Base-by-base conservation (phyloP, 2,329 filamentous ascomycete species). In the Tolypocladium paradoxum region DNA sequence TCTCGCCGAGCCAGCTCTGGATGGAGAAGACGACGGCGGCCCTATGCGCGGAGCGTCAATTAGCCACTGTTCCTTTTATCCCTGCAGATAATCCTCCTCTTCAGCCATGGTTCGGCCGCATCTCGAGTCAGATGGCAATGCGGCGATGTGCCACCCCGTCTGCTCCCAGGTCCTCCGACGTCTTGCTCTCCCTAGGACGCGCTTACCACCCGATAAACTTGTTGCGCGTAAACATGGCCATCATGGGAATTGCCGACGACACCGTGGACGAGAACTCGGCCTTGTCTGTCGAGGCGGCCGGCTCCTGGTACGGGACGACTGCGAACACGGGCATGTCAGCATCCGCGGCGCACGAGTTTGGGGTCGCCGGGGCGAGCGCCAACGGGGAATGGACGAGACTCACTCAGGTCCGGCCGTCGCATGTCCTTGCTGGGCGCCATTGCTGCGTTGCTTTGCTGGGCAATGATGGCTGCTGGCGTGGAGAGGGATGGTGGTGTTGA, bases 171-270 rank as follows among this genome's bases (percentile, higher is more conserved):
- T 7, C 8, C 2, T 6, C 11, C 18, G 14, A 7, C 27, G 2
- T 12, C 24, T 20, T 20, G 27, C 24, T 20, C 43, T 12, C 3
- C 14, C 27, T 2, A 20, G 27, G 24, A 5, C 27, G 27, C 27
- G 18, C 74, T 56, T 70, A 82, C 80, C 82, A 85, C 65, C 82
- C 82, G 54, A 85, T 73, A 64, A 81, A 93, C 79, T 88, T 87
- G 74, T 95, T 96, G 61, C 90, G 81, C 62, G 87, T 93, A 68
- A 96, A 93, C 79, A 96, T 95, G 58, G 91, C 91, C 54, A 89
- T 90, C 92, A 96, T 96, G 55, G 92, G 92, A 65, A 97, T 76
- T 36, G 91, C 95, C 65, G 85, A 92, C 31, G 79, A 75, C 53
- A 85, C 65, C 31, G 77, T 89, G 70, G 87, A 85, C 51, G 82